phyloP scores from a whole-genome alignment of 2,329 filamentous ascomycete genomes.

The Colletotrichum sp. region DNA sequence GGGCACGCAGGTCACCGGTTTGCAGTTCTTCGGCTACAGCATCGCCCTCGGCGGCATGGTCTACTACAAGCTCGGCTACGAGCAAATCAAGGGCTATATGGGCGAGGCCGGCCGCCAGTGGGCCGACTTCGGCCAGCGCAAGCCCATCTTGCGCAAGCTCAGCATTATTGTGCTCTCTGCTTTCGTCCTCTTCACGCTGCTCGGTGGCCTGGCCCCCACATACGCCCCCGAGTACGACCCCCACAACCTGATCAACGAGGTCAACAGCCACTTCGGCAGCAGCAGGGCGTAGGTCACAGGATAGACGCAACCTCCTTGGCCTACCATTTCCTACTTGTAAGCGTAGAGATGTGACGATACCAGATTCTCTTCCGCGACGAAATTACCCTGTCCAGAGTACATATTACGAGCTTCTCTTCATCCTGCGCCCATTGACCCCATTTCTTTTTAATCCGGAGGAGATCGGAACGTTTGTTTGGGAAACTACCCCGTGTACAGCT shows the following conservation, averaged over 20 bases:
- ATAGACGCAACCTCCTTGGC: background rate
- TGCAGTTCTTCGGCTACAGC: slow-evolving; percentile 85
- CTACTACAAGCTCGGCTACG: slow-evolving; percentile 86
- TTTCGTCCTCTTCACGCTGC: slow-evolving; percentile 71
- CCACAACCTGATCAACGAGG: slow-evolving; percentile 51
- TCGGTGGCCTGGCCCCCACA: slow-evolving; percentile 69
- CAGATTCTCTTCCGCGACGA: slow-evolving; percentile 7
- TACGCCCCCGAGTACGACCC: slow-evolving; percentile 63
- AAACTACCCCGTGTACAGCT: slow-evolving; percentile 33
- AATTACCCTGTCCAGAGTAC: slow-evolving; percentile 16
- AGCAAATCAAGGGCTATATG: slow-evolving; percentile 82
- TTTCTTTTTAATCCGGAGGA: background rate
- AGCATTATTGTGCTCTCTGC: slow-evolving; percentile 70
- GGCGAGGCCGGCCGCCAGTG: slow-evolving; percentile 76
- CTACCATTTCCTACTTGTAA: background rate
- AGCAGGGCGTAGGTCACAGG: slow-evolving; percentile 14
- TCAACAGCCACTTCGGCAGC: slow-evolving; percentile 55
- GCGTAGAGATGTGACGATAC: slow-evolving; percentile 17
- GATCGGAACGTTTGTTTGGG: background rate
- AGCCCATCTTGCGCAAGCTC: slow-evolving; percentile 80
- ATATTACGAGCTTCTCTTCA: slow-evolving; percentile 18
- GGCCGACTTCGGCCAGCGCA: slow-evolving; percentile 82
- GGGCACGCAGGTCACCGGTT: slow-evolving; percentile 73
- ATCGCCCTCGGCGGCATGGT: slow-evolving; percentile 81
- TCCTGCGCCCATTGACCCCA: background rate